Evolutionary conservation across 2,329 filamentous ascomycete species (phyloP), one percentile per base, ranked within the genome.

Genomic region (Ophiostoma montium): DNA sequence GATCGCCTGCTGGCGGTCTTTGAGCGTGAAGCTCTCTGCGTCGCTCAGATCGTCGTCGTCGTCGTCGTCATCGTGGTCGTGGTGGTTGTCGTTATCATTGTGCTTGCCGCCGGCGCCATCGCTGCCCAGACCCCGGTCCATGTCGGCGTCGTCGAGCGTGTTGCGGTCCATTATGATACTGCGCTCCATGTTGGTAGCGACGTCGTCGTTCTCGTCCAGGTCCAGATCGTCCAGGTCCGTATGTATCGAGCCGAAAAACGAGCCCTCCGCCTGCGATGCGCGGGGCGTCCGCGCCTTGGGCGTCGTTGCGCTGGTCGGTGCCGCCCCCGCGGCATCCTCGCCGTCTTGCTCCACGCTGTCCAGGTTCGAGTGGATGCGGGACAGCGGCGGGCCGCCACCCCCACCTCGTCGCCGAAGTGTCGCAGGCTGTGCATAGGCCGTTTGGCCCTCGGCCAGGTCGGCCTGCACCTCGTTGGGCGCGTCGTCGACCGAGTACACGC

Each of bases 11-110:
- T 98, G 92, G 50, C 92, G 80, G 64, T 98, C 92, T 64, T 94
- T 95, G 58, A 98, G 75, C 0, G 92, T 98, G 63, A 98, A 98
- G 68, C 90, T 96, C 67, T 95, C 92, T 1, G 92, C 85, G 58
- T 96, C 92, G 63, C 90, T 95, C 47, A 89, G 60, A 52, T 84
- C 80, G 51, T 69, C 80, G 31, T 85, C 82, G 18, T 84, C 84
- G 10, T 83, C 79, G 38, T 75, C 76, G 43, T 76, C 75, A 11
- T 69, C 65, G 6, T 59, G 58, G 53, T 52, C 62, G 53, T 59
- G 60, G n/a, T n/a, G n/a, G n/a, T n/a, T 38, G 58, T 61, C 23
- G 23, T 74, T 70, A 35, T 70, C 69, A 32, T 53, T 55, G 13
- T 57, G 61, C 31, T 63, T 66, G 10, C 63, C 61, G 27, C 57